Percentiles rank a stretch among this genome's conserved stretches.
Evolutionary conservation across 2,329 filamentous ascomycete species (phyloP).

Genomic region (Trichoderma sp.): DNA sequence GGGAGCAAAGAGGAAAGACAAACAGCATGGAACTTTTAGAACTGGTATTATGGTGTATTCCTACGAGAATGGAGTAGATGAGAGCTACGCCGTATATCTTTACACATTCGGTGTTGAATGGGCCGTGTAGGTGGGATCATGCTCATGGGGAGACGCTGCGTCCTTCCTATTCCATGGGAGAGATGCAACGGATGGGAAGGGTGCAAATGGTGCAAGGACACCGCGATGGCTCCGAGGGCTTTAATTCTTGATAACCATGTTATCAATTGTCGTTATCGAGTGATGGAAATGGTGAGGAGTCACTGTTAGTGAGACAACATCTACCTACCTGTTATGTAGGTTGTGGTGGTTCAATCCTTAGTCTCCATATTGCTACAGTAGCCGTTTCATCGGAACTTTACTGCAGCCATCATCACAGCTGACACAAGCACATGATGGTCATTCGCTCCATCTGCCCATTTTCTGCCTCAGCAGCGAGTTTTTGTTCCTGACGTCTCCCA

Average conservation of each 20-base stretch:
- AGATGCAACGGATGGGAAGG: background rate
- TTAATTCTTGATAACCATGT: background rate
- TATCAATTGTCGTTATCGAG: background rate
- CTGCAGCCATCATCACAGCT: background rate
- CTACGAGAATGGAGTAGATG: background rate
- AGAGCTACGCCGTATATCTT: no score
- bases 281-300: background rate
- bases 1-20: no score
- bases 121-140: background rate
- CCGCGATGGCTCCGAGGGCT: background rate
- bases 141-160: background rate
- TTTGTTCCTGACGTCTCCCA: background rate
- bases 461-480: background rate
- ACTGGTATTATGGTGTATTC: no score
- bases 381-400: background rate
- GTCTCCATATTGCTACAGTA: background rate
- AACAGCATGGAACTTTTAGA: no score
- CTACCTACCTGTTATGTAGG: background rate
- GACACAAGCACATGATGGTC: background rate
- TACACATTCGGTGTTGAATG: background rate
- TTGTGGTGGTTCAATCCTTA: background rate
- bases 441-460: background rate
- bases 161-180: background rate
- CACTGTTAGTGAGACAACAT: background rate
- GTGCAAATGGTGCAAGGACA: background rate